Percentiles rank a stretch among this genome's conserved stretches.
These are phyloP conservation scores for Ganoderma boninense DNA, from an alignment of 1,284 basidiomycete species.

Conservation along the genomic window DNA sequence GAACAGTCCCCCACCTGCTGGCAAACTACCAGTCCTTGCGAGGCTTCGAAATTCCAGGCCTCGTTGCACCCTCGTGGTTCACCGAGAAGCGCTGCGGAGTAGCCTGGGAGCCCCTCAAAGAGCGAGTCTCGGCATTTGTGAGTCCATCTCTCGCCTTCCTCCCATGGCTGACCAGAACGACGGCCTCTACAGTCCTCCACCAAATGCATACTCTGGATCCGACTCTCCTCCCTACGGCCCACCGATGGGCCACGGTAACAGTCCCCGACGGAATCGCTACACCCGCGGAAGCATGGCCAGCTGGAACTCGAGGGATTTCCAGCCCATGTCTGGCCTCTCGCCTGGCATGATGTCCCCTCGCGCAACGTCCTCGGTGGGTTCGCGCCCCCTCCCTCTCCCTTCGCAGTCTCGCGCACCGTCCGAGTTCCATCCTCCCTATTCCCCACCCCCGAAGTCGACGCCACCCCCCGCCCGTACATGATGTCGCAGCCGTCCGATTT, in stretches of 20 bases:
- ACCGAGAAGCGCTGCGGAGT: slow-evolving; percentile 11
- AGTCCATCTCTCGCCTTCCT: slow-evolving; percentile 17
- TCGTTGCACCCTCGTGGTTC: slow-evolving; percentile 34
- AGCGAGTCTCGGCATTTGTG: slow-evolving; percentile 9
- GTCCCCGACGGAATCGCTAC: slow-evolving; percentile 24
- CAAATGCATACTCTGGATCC: not conserved
- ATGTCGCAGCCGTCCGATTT: slow-evolving; percentile 1
- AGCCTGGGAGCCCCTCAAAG: not conserved
- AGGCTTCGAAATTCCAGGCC: slow-evolving; percentile 14
- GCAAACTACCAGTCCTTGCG: not conserved
- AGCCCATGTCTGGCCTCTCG: slow-evolving; percentile 3
- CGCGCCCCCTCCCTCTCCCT: slow-evolving; percentile 24
- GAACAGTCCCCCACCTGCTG: not conserved
- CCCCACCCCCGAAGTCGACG: slow-evolving; percentile 7
- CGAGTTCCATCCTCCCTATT: slow-evolving; percentile 22
- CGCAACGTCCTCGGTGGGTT: slow-evolving; percentile 21
- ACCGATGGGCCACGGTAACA: slow-evolving; percentile 9
- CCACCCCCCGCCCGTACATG: slow-evolving; percentile 6
- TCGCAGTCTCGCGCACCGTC: slow-evolving; percentile 23
- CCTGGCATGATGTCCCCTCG: slow-evolving; percentile 12
- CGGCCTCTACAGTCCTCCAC: slow-evolving; percentile 15
- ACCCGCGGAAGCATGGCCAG: slow-evolving; percentile 32
- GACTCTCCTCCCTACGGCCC: not conserved
- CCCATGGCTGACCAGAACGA: slow-evolving; percentile 31
- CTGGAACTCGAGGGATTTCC: slow-evolving; percentile 30